These are phyloP conservation scores for Macrolepiota fuliginosa DNA, from an alignment of 768 basidiomycete genomes.

Conservation along the genomic window DNA sequence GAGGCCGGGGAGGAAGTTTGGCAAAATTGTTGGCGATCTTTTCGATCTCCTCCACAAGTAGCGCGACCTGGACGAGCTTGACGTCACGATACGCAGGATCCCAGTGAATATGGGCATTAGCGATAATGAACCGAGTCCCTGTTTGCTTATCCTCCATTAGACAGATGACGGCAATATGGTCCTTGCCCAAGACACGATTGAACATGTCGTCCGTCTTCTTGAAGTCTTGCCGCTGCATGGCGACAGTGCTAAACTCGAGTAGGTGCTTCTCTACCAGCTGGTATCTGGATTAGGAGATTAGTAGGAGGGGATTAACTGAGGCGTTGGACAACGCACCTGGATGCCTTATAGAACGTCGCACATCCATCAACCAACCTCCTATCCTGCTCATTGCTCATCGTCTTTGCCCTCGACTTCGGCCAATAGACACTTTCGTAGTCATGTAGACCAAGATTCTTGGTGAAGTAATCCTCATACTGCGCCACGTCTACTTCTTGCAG, in stretches of 20 bases:
- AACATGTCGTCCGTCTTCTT: constrained; percentile 99
- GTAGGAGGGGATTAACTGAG: constrained; percentile 12
- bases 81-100: constrained; percentile 91
- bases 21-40: constrained; percentile 86
- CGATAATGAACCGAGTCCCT: constrained; percentile 84
- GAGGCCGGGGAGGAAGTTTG: constrained; percentile 66
- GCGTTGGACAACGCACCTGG: constrained; percentile 58
- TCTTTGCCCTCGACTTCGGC: constrained; percentile 91
- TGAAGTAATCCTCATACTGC: constrained; percentile 91
- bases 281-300: constrained; percentile 52
- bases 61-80: constrained; percentile 94
- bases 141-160: constrained; percentile 85
- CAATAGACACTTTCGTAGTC: constrained; percentile 92
- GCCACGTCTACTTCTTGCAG: constrained; percentile 94
- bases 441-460: constrained; percentile 62
- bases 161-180: constrained; percentile 87
- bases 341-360: constrained; percentile 91
- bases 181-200: constrained; percentile 94
- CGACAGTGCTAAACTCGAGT: constrained; percentile 90
- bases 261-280: constrained; percentile 91
- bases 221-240: constrained; percentile 90
- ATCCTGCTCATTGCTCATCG: constrained; percentile 79
- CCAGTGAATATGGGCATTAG: constrained; percentile 93
- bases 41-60: constrained; percentile 90
- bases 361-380: constrained; percentile 91